A percentile compares a stretch with the other conserved stretches of the same genome.
Evolutionary conservation across 2,329 filamentous ascomycete species (phyloP).

Genomic region (Neonectria hederae): DNA sequence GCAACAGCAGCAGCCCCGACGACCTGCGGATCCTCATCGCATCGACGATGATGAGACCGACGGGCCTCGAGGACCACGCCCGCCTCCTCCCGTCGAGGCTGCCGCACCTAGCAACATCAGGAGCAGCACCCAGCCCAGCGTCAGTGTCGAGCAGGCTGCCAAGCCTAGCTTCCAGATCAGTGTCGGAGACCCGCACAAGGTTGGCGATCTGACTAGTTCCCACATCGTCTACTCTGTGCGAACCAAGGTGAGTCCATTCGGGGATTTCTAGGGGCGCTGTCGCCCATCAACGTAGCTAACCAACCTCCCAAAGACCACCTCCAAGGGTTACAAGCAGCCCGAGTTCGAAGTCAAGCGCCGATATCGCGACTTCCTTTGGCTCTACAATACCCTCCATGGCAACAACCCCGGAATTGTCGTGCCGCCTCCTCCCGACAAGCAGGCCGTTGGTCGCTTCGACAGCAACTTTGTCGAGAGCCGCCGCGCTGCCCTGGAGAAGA

Average conservation of each 20-base stretch:
- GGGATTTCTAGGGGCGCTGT: background rate
- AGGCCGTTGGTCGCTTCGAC: constrained; percentile 95
- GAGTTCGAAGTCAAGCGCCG: constrained; percentile 94
- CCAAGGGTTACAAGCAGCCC: constrained; percentile 91
- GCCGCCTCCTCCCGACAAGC: constrained; percentile 96
- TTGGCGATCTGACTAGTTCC: constrained; percentile 94
- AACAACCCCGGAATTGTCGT: constrained; percentile 97
- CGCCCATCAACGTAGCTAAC: constrained; percentile 6
- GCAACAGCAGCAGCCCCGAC: constrained; percentile 55
- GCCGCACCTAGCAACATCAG: constrained; percentile 62
- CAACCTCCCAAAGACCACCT: constrained; percentile 74
- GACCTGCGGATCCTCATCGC: constrained; percentile 67
- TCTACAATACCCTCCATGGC: constrained; percentile 92
- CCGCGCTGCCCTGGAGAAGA: constrained; percentile 90
- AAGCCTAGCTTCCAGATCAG: constrained; percentile 91
- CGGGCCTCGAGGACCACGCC: constrained; percentile 62
- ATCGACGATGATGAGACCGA: constrained; percentile 77
- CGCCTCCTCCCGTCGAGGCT: constrained; percentile 72
- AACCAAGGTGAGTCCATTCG: constrained; percentile 73
- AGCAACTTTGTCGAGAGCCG: constrained; percentile 95
- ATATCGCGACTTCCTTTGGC: constrained; percentile 97
- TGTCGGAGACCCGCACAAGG: constrained; percentile 97
- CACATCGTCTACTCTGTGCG: constrained; percentile 97
- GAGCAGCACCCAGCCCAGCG: constrained; percentile 74
- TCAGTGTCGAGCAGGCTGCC: constrained; percentile 91